Conservation (phyloP, 2,329 filamentous ascomycete species). For the Ophiocordyceps sinensis region DNA sequence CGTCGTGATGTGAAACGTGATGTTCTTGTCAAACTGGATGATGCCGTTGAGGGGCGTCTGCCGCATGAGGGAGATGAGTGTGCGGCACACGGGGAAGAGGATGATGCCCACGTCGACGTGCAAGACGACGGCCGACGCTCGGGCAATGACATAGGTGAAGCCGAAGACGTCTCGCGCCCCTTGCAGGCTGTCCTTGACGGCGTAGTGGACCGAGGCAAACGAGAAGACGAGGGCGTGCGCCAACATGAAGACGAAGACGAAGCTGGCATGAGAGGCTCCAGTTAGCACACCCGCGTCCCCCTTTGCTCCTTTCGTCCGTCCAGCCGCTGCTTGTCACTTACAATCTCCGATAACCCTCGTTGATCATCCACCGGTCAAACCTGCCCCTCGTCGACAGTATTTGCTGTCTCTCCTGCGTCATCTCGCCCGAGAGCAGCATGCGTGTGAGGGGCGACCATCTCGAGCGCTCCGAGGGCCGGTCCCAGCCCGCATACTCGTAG, state of each 20-base stretch:
- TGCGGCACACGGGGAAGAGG: conserved; percentile 70
- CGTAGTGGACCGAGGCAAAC: conserved; percentile 69
- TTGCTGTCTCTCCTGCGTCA: conserved; percentile 59
- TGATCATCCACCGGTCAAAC: conserved; percentile 80
- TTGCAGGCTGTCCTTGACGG: conserved; percentile 60
- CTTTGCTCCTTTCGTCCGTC: no score
- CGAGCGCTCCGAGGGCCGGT: conserved; percentile 49
- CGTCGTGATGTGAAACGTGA: conserved; percentile 73
- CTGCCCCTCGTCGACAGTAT: conserved; percentile 54
- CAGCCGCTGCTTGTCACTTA: conserved; percentile 26
- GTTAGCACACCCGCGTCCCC: neutral
- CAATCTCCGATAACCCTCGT: conserved; percentile 72
- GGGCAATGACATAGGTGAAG: conserved; percentile 61
- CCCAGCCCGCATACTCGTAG: conserved; percentile 12
- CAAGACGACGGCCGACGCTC: conserved; percentile 60
- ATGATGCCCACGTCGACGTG: conserved; percentile 73
- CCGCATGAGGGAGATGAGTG: conserved; percentile 65
- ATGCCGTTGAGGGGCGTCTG: conserved; percentile 76
- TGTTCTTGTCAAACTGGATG: conserved; percentile 81
- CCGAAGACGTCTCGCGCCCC: conserved; percentile 55
- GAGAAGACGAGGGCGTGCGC: conserved; percentile 64
- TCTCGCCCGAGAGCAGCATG: conserved; percentile 71
- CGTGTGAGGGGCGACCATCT: conserved; percentile 72
- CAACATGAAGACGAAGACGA: conserved; percentile 61
- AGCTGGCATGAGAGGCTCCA: conserved; percentile 27